Percentiles rank a stretch among this genome's conserved stretches.
phyloP scores from a whole-genome alignment of 2,329 filamentous ascomycete genomes.

The Colletotrichum lupini region DNA sequence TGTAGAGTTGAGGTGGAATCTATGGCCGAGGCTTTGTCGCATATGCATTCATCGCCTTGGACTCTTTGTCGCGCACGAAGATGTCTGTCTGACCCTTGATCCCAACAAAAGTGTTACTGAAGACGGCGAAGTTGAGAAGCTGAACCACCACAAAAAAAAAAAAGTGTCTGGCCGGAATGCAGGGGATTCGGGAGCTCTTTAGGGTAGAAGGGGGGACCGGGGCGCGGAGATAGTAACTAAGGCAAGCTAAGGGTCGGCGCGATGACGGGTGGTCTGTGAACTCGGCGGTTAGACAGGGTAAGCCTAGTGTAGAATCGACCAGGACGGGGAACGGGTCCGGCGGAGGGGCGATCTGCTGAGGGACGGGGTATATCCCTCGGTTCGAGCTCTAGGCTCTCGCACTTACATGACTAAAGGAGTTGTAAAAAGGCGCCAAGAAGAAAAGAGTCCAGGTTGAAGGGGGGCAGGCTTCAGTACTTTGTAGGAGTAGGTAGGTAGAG shows the following conservation, averaged over 20 bases:
- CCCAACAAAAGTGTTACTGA: not conserved
- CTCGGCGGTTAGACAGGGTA: constrained; percentile 32
- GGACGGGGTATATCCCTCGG: constrained; percentile 23
- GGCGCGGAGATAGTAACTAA: not conserved
- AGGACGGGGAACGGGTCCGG: constrained; percentile 22
- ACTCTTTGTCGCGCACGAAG: not conserved
- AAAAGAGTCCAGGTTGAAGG: not conserved
- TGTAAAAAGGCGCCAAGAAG: constrained; percentile 13
- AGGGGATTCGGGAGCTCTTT: constrained; percentile 16
- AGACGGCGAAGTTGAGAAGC: not conserved
- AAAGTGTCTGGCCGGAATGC: constrained; percentile 11
- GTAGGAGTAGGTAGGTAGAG: not conserved
- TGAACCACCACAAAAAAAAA: not conserved
- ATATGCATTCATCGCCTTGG: constrained; percentile 26
- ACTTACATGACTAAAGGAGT: constrained; percentile 24
- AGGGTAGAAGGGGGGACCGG: not conserved
- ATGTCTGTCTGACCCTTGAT: not conserved
- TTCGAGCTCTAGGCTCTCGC: constrained; percentile 2
- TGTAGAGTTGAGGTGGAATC: not conserved
- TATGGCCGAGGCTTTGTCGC: constrained; percentile 19
- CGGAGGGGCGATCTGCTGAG: constrained; percentile 12
- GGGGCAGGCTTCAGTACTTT: not conserved
- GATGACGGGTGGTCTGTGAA: constrained; percentile 31
- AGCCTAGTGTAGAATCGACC: constrained; percentile 12
- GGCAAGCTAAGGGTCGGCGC: constrained; percentile 23